Evolutionary conservation across 1,139 yeast species (phyloP), one percentile per base, ranked within the genome.

Genomic region (Taiozyma sp.): DNA sequence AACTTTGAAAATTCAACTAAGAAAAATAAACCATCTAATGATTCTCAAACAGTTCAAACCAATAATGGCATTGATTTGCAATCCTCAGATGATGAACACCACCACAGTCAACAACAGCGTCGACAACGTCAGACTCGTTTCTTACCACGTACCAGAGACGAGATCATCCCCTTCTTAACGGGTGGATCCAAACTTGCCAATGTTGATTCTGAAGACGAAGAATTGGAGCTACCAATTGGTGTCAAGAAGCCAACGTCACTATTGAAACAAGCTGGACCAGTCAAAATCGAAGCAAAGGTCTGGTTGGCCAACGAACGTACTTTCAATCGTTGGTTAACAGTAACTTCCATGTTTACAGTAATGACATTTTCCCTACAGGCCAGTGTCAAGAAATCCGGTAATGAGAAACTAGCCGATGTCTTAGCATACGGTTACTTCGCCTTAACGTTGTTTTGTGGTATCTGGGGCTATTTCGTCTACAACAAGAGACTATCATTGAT

Each of bases 261-360:
- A 71, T 77, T 93, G 63, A 88, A 92, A 65, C 91, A 91, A 66
- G 84, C 93, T 39, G 97, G 97, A 8, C 95, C 97, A 3, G 80
- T 91, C 53, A 91, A 87, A 69, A 91, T 93, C 51, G 99, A 93
- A 73, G 96, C 98, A 36, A 93, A 93, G 68, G 99, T 93, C 40
- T 93, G 99, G 98, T 76, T 93, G 56, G 99, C 99, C 36, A 93
- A 93, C 66, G 99, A 93, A 72, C 87, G 99, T 70, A 93, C 99
- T 3, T 92, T 92, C 71, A 87, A 89, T 74, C 82, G 96, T 69
- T 93, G 99, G 99, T 76, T 93, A 58, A 93, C 87, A 63, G 93
- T 92, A 10, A 87, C 96, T n/a, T 83, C 96, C 0, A 73, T 93
- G 64, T 75, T 93, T 57, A 83, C 96, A n/a, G 84, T 93, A 0